A percentile compares a stretch with the other conserved stretches of the same genome.
Evolutionary conservation across 2,329 filamentous ascomycete species (phyloP).

Genomic region (Phialocephala subalpina): DNA sequence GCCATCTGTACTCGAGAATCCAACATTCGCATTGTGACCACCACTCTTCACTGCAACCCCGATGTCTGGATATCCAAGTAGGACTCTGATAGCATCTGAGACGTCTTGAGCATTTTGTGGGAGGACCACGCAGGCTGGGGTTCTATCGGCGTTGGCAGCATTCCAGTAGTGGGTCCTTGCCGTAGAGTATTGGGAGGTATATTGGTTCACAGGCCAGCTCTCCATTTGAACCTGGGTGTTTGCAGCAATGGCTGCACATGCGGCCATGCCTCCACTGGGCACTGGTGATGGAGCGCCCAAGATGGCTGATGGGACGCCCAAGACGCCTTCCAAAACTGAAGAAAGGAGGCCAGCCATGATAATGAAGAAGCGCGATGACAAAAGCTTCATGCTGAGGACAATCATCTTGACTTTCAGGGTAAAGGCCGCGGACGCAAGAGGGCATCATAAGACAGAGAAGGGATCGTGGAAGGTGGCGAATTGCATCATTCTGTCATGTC

Average conservation of each 20-base stretch:
- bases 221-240: slow-evolving; percentile 14
- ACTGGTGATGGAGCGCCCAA: not conserved
- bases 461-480: not conserved
- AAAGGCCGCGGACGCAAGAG: not conserved
- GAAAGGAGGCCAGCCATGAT: not conserved
- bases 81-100: slow-evolving; percentile 42
- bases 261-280: slow-evolving; percentile 14
- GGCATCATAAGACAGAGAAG: not conserved
- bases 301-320: not conserved
- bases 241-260: slow-evolving; percentile 19
- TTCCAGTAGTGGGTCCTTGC: slow-evolving; percentile 47
- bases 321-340: not conserved
- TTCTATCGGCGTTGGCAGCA: slow-evolving; percentile 40
- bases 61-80: slow-evolving; percentile 43
- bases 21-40: slow-evolving; percentile 51
- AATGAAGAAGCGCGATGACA: not conserved
- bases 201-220: slow-evolving; percentile 18
- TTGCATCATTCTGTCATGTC: not conserved
- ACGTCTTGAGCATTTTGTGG: slow-evolving; percentile 46
- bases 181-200: slow-evolving; percentile 24
- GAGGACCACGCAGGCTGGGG: slow-evolving; percentile 48
- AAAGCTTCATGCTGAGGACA: not conserved
- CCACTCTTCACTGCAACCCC: slow-evolving; percentile 52
- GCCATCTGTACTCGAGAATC: slow-evolving; percentile 46
- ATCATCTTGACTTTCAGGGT: not conserved